Evolutionary conservation across 257 asterid genomes (phyloP).

Genomic region (Pogostemon cablin): DNA sequence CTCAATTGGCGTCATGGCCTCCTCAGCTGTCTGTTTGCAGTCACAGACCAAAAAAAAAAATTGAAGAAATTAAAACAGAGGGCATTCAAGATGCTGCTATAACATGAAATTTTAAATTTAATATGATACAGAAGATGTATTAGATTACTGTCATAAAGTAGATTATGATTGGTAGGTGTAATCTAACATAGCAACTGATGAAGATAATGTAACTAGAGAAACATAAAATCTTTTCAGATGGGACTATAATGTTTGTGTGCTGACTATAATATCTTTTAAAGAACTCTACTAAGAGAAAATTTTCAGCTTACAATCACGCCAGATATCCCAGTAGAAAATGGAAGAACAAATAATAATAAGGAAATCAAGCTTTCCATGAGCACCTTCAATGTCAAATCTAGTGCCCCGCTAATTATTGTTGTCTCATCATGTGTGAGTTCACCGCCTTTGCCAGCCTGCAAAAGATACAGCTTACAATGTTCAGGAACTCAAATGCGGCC

Average conservation of each 20-base stretch:
- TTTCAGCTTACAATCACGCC: slow-evolving; percentile 12
- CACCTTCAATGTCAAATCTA: slow-evolving; percentile 98
- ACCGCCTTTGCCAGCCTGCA: slow-evolving; percentile 97
- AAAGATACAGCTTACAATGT: slow-evolving; percentile 17
- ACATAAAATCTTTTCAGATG: not conserved
- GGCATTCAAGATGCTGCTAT: slow-evolving; percentile 10
- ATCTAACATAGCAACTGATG: slow-evolving; percentile 16
- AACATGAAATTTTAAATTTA: slow-evolving; percentile 4
- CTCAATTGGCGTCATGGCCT: slow-evolving; percentile 99
- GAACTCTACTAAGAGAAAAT: not conserved
- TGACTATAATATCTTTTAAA: not conserved
- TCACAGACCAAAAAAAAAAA: slow-evolving; percentile 22
- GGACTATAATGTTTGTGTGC: not conserved
- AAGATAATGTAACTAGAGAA: slow-evolving; percentile 1
- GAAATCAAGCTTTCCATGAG: slow-evolving; percentile 5
- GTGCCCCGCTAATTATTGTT: slow-evolving; percentile 94
- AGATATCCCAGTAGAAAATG: not conserved
- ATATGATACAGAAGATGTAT: not conserved
- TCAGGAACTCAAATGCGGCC: slow-evolving; percentile 24
- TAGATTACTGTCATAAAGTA: slow-evolving; percentile 18
- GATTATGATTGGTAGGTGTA: slow-evolving; percentile 1
- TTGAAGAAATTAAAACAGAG: slow-evolving; percentile 7
- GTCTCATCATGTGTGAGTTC: slow-evolving; percentile 99
- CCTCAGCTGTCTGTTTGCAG: slow-evolving; percentile 90
- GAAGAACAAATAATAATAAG: not conserved